Conservation (phyloP, 306 rosid genomes). For the Begonia loranthoides region DNA sequence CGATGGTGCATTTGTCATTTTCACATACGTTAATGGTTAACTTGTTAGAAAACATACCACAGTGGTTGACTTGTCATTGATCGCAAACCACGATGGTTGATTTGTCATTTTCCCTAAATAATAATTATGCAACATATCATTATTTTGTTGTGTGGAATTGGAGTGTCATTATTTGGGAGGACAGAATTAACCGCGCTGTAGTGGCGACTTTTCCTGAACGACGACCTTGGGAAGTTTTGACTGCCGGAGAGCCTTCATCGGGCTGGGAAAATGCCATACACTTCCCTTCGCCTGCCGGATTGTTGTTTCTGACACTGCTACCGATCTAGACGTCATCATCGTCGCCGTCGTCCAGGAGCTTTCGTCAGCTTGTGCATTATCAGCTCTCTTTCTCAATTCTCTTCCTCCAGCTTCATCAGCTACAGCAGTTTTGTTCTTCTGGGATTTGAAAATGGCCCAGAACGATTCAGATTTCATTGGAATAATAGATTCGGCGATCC, state of each 20-base stretch:
- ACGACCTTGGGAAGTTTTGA: slow-evolving; percentile 42
- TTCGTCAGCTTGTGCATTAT: slow-evolving; percentile 15
- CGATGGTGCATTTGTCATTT: too few relatives aligned
- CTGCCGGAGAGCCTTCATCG: slow-evolving; percentile 82
- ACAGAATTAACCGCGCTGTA: too few relatives aligned
- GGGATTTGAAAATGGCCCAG: slow-evolving; percentile 60
- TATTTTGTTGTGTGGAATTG: too few relatives aligned
- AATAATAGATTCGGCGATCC: slow-evolving; percentile 11
- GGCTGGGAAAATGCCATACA: slow-evolving; percentile 83
- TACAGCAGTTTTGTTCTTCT: slow-evolving; percentile 17
- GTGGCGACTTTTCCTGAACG: slow-evolving; percentile 50
- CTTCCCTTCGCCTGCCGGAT: slow-evolving; percentile 33
- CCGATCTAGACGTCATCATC: slow-evolving; percentile 75
- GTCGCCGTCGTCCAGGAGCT: slow-evolving; percentile 24
- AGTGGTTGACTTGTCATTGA: too few relatives aligned
- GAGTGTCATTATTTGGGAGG: too few relatives aligned
- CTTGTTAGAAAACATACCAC: too few relatives aligned
- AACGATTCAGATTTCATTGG: slow-evolving; percentile 42
- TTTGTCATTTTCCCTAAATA: too few relatives aligned
- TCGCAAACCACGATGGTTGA: too few relatives aligned
- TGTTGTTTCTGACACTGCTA: slow-evolving; percentile 28
- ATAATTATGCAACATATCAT: too few relatives aligned
- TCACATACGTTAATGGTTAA: too few relatives aligned
- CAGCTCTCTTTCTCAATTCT: slow-evolving; percentile 12
- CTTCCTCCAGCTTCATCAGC: slow-evolving; percentile 21